These are phyloP conservation scores for Datura wrightii DNA, from an alignment of 257 asterid genomes.

Conservation along the genomic window DNA sequence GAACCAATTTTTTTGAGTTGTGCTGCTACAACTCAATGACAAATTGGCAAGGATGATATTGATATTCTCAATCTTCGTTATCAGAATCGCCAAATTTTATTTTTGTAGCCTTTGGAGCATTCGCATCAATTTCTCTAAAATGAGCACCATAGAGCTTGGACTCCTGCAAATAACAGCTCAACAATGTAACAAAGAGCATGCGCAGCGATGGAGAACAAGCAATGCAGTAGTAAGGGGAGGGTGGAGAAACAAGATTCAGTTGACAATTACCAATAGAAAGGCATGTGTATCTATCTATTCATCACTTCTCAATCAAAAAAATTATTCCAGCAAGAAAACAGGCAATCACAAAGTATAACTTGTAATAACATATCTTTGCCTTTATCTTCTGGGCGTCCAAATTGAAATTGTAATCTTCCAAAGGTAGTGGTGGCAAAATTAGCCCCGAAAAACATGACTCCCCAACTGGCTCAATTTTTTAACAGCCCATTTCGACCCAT, in stretches of 20 bases:
- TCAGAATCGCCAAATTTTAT: conserved; percentile 76
- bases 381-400: neutral
- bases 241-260: neutral
- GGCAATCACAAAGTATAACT: neutral
- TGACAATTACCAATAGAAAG: neutral
- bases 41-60: neutral
- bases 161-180: conserved; percentile 58
- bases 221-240: neutral
- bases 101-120: conserved; percentile 92
- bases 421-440: neutral
- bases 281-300: neutral
- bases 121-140: conserved; percentile 81
- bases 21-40: conserved; percentile 13
- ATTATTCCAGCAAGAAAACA: neutral
- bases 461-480: neutral
- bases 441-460: neutral
- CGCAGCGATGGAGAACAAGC: neutral
- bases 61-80: conserved; percentile 59
- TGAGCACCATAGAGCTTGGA: conserved; percentile 96
- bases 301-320: neutral
- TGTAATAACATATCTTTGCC: neutral
- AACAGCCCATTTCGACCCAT: neutral
- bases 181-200: conserved; percentile 24
- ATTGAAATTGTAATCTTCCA: neutral
- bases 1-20: neutral